Percentiles rank a stretch among this genome's conserved stretches.
phyloP scores from a whole-genome alignment of 106 monocot species.

The Amphibolis antarctica region DNA sequence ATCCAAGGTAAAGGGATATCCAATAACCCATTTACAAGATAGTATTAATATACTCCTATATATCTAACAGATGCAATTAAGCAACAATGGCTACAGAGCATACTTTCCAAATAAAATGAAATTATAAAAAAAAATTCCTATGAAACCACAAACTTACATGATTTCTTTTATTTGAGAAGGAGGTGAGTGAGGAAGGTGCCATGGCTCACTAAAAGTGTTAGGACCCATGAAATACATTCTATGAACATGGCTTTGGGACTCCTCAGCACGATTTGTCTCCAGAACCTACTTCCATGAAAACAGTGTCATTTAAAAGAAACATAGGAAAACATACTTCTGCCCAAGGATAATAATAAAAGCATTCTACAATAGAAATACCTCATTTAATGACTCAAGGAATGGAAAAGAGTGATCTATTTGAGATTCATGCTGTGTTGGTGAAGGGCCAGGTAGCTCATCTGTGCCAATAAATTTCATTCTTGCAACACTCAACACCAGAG shows the following conservation, averaged over 20 bases:
- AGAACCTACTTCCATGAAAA: conserved; percentile 39
- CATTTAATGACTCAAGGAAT: conserved; percentile 91
- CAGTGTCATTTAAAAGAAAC: neutral
- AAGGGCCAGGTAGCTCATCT: conserved; percentile 86
- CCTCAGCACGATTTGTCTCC: conserved; percentile 94
- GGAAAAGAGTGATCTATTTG: conserved; percentile 98
- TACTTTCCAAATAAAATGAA: too few relatives aligned
- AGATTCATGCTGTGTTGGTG: conserved; percentile 84
- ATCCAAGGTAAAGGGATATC: too few relatives aligned
- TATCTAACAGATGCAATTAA: too few relatives aligned
- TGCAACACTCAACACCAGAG: conserved; percentile 91
- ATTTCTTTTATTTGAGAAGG: conserved; percentile 81
- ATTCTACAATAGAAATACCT: conserved; percentile 29
- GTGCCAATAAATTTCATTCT: conserved; percentile 95
- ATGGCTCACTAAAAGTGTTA: conserved; percentile 97
- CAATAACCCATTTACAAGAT: too few relatives aligned
- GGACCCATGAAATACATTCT: conserved; percentile 96
- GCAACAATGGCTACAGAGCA: too few relatives aligned
- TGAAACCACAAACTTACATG: conserved; percentile 48
- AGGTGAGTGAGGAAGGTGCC: conserved; percentile 97
- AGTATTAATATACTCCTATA: too few relatives aligned
- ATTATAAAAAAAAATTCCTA: too few relatives aligned
- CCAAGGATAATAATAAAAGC: neutral
- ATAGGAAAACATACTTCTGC: neutral
- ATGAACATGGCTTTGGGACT: conserved; percentile 87